phyloP scores from a whole-genome alignment of 2,329 filamentous ascomycete species.

The Chlorencoelia australis region DNA sequence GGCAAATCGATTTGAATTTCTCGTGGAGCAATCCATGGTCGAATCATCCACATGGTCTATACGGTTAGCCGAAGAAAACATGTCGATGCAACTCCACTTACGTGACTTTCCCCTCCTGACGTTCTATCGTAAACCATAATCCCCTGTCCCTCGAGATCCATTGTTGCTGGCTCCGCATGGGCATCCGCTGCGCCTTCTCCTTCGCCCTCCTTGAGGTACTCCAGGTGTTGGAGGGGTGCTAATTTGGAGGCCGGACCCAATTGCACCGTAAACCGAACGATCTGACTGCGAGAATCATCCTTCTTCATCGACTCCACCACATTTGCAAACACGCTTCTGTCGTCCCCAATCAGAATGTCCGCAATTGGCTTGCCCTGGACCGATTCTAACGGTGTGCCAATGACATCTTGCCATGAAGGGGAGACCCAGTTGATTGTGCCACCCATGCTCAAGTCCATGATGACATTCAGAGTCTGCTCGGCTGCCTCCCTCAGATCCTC shows the following conservation, averaged over 20 bases:
- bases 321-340: slow-evolving; percentile 71
- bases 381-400: slow-evolving; percentile 65
- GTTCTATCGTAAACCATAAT: slow-evolving; percentile 95
- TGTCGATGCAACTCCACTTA: slow-evolving; percentile 39
- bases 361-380: slow-evolving; percentile 70
- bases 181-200: slow-evolving; percentile 26
- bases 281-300: slow-evolving; percentile 87
- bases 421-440: slow-evolving; percentile 92
- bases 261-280: slow-evolving; percentile 69
- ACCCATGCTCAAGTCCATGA: slow-evolving; percentile 86
- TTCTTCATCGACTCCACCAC: slow-evolving; percentile 81
- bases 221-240: slow-evolving; percentile 31
- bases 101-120: slow-evolving; percentile 80
- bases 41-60: slow-evolving; percentile 99
- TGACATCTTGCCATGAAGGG: slow-evolving; percentile 87
- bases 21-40: slow-evolving; percentile 75
- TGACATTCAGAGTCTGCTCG: slow-evolving; percentile 92
- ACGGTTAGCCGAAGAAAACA: slow-evolving; percentile 22
- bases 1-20: slow-evolving; percentile 96
- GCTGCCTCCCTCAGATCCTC: slow-evolving; percentile 92
- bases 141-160: slow-evolving; percentile 88
- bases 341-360: slow-evolving; percentile 67
- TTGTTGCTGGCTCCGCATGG: slow-evolving; percentile 36
- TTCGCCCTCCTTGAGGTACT: slow-evolving; percentile 14
- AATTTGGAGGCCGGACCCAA: slow-evolving; percentile 62